A percentile compares a stretch with the other conserved stretches of the same genome.
Evolutionary conservation across 148 eudicot species (phyloP).

Genomic region (Silene uniflora): DNA sequence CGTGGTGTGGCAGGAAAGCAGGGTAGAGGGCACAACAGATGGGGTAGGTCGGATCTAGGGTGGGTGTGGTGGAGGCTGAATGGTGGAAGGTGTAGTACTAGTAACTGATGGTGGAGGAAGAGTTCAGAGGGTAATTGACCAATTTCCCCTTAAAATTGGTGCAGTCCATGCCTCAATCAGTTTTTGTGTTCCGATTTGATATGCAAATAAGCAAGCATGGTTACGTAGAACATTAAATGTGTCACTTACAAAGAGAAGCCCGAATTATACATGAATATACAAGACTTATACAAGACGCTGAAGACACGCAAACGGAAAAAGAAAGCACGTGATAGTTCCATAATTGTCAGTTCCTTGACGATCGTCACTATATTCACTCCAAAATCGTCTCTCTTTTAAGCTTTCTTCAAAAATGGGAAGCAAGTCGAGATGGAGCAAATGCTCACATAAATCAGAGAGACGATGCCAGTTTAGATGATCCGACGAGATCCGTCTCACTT

Average conservation of each 20-base stretch:
- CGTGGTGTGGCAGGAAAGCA: no score
- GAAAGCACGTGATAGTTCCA: not conserved
- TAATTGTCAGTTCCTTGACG: not conserved
- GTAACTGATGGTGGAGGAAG: no score
- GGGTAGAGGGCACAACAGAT: no score
- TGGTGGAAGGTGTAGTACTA: no score
- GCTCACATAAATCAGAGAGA: not conserved
- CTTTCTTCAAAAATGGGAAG: not conserved
- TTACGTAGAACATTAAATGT: not conserved
- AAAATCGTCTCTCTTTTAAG: not conserved
- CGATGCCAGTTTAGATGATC: not conserved
- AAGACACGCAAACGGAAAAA: not conserved
- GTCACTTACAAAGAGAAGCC: not conserved
- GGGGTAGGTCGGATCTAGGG: no score
- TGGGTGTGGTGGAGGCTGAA: no score
- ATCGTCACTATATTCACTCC: not conserved
- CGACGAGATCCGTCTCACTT: not conserved
- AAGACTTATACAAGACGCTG: not conserved
- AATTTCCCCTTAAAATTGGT: no score
- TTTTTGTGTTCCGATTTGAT: no score
- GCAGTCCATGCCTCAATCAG: no score
- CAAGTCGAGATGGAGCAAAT: not conserved
- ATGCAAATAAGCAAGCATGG: no score
- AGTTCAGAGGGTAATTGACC: no score
- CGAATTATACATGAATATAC: not conserved